Percentiles rank a stretch among this genome's conserved stretches.
Conservation (phyloP, 768 basidiomycete species). For the Xerocomellus amylosporus region DNA sequence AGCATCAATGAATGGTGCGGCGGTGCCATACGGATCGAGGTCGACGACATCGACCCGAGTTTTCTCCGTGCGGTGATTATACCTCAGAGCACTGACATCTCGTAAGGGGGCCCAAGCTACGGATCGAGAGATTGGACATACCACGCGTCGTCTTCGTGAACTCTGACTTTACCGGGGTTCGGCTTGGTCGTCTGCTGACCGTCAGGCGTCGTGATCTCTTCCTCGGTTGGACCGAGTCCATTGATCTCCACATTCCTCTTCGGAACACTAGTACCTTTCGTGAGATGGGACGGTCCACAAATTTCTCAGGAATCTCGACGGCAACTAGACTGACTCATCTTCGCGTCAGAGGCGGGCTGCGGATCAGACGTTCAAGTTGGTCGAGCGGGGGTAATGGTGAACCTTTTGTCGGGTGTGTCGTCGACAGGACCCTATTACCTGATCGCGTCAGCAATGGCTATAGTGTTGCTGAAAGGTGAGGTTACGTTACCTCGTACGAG, state of each 20-base stretch:
- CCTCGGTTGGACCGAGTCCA: conserved; percentile 46
- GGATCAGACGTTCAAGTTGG: no score
- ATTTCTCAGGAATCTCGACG: no score
- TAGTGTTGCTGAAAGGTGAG: no score
- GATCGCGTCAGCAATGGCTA: no score
- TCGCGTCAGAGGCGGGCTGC: no score
- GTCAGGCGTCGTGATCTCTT: conserved; percentile 15
- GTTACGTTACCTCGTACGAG: no score
- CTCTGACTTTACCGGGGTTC: conserved; percentile 56
- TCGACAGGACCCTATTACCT: no score
- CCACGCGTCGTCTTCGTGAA: conserved; percentile 96
- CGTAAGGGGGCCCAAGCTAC: background rate
- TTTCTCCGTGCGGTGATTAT: conserved; percentile 72
- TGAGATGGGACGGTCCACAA: no score
- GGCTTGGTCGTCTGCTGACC: conserved; percentile 11
- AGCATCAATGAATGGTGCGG: conserved; percentile 93
- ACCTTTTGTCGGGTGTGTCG: no score
- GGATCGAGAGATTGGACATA: conserved; percentile 33
- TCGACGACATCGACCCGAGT: conserved; percentile 91
- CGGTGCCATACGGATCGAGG: conserved; percentile 96
- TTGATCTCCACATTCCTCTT: conserved; percentile 82
- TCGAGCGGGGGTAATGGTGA: no score
- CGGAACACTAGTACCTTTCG: no score
- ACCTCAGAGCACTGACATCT: conserved; percentile 74
- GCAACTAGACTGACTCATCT: no score